These are phyloP conservation scores for Suillus americanus DNA, from an alignment of 768 basidiomycete species.

Conservation along the genomic window DNA sequence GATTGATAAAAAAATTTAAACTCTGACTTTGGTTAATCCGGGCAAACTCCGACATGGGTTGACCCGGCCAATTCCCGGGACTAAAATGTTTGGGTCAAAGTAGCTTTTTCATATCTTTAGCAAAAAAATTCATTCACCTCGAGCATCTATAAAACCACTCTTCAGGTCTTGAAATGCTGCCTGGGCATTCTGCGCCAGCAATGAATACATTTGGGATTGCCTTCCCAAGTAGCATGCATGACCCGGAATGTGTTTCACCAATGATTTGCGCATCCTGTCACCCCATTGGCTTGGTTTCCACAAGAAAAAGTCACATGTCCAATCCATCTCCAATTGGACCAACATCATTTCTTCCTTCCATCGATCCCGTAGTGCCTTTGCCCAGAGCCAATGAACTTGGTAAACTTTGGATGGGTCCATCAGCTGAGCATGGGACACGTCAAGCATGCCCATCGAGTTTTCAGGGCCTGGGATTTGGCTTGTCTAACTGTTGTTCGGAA, in stretches of 20 bases:
- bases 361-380: too few species aligned
- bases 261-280: too few species aligned
- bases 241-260: not conserved
- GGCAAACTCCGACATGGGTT: not conserved
- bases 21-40: too few species aligned
- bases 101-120: too few species aligned
- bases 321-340: too few species aligned
- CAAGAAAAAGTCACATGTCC: too few species aligned
- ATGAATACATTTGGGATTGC: not conserved
- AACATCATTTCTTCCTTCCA: too few species aligned
- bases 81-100: too few species aligned
- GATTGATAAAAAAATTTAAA: not conserved
- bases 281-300: too few species aligned
- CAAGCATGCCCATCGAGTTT: too few species aligned
- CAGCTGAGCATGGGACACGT: not conserved
- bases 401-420: conserved; percentile 5
- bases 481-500: too few species aligned
- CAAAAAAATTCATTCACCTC: not conserved
- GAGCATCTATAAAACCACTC: not conserved
- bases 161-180: not conserved
- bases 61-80: not conserved
- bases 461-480: too few species aligned
- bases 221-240: not conserved
- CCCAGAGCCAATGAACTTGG: conserved; percentile 7
- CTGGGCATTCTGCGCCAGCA: not conserved